phyloP scores from a whole-genome alignment of 1,284 basidiomycete species.

The Trichosporon coremiiforme region DNA sequence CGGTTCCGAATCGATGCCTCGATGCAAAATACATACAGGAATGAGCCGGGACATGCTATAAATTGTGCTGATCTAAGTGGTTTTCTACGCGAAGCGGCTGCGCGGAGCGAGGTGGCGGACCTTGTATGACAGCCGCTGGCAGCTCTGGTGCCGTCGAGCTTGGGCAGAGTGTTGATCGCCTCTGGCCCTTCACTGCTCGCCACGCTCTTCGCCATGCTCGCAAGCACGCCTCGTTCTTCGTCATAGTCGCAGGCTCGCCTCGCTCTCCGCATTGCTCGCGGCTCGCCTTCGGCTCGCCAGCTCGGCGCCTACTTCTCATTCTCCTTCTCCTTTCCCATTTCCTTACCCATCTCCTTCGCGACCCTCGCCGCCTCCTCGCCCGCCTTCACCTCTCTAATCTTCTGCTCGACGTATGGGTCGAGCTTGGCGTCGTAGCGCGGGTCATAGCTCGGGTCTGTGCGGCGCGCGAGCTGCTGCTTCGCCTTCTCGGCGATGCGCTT shows the following conservation, averaged over 20 bases:
- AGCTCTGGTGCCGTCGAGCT: too few relatives aligned
- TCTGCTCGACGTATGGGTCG: neutral
- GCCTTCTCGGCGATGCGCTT: neutral
- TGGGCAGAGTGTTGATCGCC: too few relatives aligned
- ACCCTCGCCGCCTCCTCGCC: neutral
- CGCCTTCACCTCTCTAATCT: neutral
- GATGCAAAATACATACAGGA: conserved; percentile 16
- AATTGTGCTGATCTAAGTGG: neutral
- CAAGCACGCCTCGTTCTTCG: too few relatives aligned
- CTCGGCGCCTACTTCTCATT: too few relatives aligned
- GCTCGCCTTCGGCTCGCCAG: too few relatives aligned
- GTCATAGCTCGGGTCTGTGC: neutral
- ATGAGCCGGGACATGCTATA: neutral
- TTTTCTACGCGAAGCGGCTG: too few relatives aligned
- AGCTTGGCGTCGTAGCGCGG: neutral
- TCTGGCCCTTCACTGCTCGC: too few relatives aligned
- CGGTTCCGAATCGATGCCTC: neutral
- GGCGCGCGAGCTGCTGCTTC: neutral
- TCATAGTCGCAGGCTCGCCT: too few relatives aligned
- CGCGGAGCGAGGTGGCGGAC: too few relatives aligned
- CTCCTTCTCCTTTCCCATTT: neutral
- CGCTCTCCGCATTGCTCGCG: too few relatives aligned
- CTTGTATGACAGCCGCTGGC: too few relatives aligned
- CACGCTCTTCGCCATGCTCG: too few relatives aligned
- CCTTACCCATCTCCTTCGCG: conserved; percentile 13